These are phyloP conservation scores for Petunia hybrid DNA, from an alignment of 305 asterid genomes.

Conservation along the genomic window DNA sequence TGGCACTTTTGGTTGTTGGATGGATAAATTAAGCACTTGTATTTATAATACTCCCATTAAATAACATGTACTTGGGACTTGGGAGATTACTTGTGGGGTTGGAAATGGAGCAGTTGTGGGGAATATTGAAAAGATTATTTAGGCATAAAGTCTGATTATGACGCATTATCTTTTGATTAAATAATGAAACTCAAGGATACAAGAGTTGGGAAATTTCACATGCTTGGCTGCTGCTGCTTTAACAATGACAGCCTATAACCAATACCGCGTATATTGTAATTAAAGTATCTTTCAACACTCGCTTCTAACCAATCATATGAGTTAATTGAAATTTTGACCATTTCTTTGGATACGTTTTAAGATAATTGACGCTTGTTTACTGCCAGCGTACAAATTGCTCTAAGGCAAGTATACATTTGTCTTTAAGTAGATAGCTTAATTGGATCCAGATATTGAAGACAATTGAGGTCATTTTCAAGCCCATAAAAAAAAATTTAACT, in stretches of 20 bases:
- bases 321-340: neutral
- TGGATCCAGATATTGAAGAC: no score
- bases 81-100: constrained; percentile 24
- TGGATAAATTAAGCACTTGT: neutral
- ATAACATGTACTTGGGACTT: neutral
- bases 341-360: neutral
- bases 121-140: constrained; percentile 36
- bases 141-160: constrained; percentile 3
- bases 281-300: constrained; percentile 12
- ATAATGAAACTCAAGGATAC: neutral
- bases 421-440: no score
- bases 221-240: constrained; percentile 41
- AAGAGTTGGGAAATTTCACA: constrained; percentile 35
- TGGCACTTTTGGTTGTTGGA: neutral
- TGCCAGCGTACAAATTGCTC: neutral
- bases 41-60: neutral
- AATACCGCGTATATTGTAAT: constrained; percentile 46
- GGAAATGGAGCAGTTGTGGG: constrained; percentile 57
- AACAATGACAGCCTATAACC: constrained; percentile 59
- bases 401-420: constrained; percentile 6
- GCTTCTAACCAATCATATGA: constrained; percentile 11
- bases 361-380: constrained; percentile 4
- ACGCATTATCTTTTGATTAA: constrained; percentile 32
- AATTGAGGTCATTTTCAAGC: no score
- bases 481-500: no score